Percentiles rank a stretch among this genome's conserved stretches.
These are phyloP conservation scores for Phytopythium helicoides DNA, from an alignment of 352 stramenopile species.

Conservation along the genomic window DNA sequence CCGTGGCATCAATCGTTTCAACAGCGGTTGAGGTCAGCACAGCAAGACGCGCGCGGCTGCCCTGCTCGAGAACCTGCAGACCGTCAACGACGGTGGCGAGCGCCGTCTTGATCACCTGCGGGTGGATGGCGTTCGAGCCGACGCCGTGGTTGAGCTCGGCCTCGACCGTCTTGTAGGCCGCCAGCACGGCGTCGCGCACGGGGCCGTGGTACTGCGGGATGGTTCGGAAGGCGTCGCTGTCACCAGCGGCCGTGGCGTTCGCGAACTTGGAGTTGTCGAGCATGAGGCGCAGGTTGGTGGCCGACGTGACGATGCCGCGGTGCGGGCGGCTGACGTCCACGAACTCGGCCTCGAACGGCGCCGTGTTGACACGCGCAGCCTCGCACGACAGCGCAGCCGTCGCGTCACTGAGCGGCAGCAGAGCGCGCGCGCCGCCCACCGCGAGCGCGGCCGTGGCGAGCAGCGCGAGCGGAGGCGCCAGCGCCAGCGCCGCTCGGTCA, in stretches of 20 bases:
- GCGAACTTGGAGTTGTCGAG: slow-evolving; percentile 87
- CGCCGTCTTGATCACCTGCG: slow-evolving; percentile 61
- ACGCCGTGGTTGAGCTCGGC: slow-evolving; percentile 62
- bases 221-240: slow-evolving; percentile 46
- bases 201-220: slow-evolving; percentile 86
- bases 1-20: not conserved
- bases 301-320: slow-evolving; percentile 84
- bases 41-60: slow-evolving; percentile 50
- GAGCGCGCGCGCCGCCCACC: slow-evolving; percentile 56
- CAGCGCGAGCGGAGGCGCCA: slow-evolving; percentile 31
- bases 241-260: slow-evolving; percentile 43
- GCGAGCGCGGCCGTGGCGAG: slow-evolving; percentile 55
- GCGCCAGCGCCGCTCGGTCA: slow-evolving; percentile 35
- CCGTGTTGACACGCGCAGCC: slow-evolving; percentile 51
- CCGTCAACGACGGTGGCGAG: slow-evolving; percentile 52
- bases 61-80: slow-evolving; percentile 53
- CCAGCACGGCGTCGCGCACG: slow-evolving; percentile 60
- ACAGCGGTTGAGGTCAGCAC: slow-evolving; percentile 10
- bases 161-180: slow-evolving; percentile 70
- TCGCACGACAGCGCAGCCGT: slow-evolving; percentile 86
- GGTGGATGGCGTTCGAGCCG: slow-evolving; percentile 40
- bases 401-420: slow-evolving; percentile 68
- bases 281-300: slow-evolving; percentile 83
- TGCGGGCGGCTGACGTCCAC: slow-evolving; percentile 80
- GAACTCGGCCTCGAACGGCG: slow-evolving; percentile 81